Base-by-base conservation (phyloP, 225 moss, liverwort and hornwort species). In the Marchantia polymorpha region DNA sequence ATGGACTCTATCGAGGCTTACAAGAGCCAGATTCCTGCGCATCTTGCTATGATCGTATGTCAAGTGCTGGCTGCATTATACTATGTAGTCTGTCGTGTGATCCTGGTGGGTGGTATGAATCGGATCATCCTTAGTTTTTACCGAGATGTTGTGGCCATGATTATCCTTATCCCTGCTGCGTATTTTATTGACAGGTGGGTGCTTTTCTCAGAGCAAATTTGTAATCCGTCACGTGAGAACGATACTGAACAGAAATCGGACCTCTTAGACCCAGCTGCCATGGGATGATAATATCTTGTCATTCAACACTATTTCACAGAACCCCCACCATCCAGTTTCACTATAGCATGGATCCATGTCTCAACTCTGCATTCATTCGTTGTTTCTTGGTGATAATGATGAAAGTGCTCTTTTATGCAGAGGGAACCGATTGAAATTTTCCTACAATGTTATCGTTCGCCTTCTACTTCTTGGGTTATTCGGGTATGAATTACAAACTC, bases 401-500 rank as follows among this genome's bases (percentile, higher is more conserved):
- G 56, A 13, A 56, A 13, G 56, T 12, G 63, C 64, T 19, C 5
- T 64, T 22, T 19, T 84, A 54, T 84, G 88, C 86, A 93, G 93
- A 78, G 85, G 82, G 1, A 94, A 90, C 16, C 80, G 86, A 68
- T 59, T 92, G 13, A 82, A 78, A 66, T 85, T 96, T 70, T 90
- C 94, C 23, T 50, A 79, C 79, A 78, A 83, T 27, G 81, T 94
- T 6, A 68, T 92, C n/a, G 52, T 76, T 47, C 87, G 83, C 50
- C 89, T 96, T 69, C 27, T 92, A 23, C 72, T 88, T 67, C 87
- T 96, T 49, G 96, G 96, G 58, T 60, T 91, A 58, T 83, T 90
- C 12, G 96, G 96, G 93, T 93, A 79, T 56, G 60, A 1, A 47
- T 3, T 75, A 20, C 46, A 29, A 27, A 30, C 8, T 10, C 31